Evolutionary conservation across 768 basidiomycete species (phyloP).

Genomic region (Cubamyces sp.): DNA sequence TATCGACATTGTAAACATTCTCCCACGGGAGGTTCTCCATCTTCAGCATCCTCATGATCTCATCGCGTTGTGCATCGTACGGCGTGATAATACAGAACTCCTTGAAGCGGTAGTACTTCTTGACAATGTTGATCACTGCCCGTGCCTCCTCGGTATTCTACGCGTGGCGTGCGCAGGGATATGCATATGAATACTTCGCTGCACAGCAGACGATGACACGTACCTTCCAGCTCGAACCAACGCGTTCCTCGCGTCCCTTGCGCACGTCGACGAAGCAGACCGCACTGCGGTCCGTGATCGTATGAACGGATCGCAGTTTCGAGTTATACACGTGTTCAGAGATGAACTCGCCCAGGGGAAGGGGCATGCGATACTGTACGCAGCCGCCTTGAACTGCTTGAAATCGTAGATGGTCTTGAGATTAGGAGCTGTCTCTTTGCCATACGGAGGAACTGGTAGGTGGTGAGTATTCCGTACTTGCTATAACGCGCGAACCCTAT

Average conservation of each 20-base stretch:
- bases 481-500: no score
- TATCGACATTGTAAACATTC: constrained; percentile 55
- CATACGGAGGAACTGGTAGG: constrained; percentile 54
- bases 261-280: constrained; percentile 49
- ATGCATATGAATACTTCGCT: not conserved
- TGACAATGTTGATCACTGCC: constrained; percentile 46
- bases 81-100: constrained; percentile 56
- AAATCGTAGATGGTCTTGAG: constrained; percentile 54
- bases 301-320: constrained; percentile 45
- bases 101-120: constrained; percentile 41
- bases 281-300: constrained; percentile 38
- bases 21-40: constrained; percentile 42
- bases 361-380: constrained; percentile 49
- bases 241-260: constrained; percentile 41
- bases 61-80: constrained; percentile 56
- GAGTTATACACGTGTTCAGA: constrained; percentile 47
- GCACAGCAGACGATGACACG: not conserved
- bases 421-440: constrained; percentile 42
- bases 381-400: constrained; percentile 38
- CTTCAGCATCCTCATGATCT: constrained; percentile 43
- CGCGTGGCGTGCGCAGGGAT: not conserved
- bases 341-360: constrained; percentile 52
- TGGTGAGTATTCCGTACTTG: no score
- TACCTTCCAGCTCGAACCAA: constrained; percentile 52
- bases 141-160: constrained; percentile 49